These are phyloP conservation scores for Podospora pseudoanserina DNA, from an alignment of 495 filamentous ascomycete genomes.

Conservation along the genomic window DNA sequence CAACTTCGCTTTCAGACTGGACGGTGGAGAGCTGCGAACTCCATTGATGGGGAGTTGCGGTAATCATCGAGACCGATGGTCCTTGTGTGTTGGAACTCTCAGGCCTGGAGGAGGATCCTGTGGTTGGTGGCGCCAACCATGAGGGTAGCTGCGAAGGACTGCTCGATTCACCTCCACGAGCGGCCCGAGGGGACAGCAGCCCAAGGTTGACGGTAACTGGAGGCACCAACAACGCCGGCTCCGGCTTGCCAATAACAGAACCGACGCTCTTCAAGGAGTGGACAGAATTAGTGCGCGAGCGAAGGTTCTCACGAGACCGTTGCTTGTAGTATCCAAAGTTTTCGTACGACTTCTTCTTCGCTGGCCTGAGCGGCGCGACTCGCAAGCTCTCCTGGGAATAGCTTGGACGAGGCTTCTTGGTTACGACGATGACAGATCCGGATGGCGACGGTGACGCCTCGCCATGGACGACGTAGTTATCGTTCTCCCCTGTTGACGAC, in stretches of 20 bases:
- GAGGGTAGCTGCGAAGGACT: background rate
- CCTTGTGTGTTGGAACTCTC: background rate
- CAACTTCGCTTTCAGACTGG: slow-evolving; percentile 58
- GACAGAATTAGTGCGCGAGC: slow-evolving; percentile 45
- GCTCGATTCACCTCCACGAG: slow-evolving; percentile 16
- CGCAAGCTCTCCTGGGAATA: slow-evolving; percentile 55
- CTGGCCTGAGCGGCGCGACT: slow-evolving; percentile 47
- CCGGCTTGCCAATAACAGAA: slow-evolving; percentile 42
- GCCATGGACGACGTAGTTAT: slow-evolving; percentile 48
- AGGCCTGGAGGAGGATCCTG: slow-evolving; percentile 14
- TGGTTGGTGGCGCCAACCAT: slow-evolving; percentile 16
- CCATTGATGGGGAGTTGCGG: slow-evolving; percentile 54
- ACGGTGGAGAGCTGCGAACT: slow-evolving; percentile 74
- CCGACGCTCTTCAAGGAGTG: slow-evolving; percentile 45
- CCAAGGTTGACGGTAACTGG: slow-evolving; percentile 28
- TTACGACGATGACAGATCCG: slow-evolving; percentile 31
- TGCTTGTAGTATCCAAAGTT: slow-evolving; percentile 46
- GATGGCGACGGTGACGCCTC: slow-evolving; percentile 39
- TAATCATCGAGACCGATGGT: slow-evolving; percentile 32
- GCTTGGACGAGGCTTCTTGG: slow-evolving; percentile 31
- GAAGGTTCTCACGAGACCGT: slow-evolving; percentile 46
- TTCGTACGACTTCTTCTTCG: slow-evolving; percentile 45
- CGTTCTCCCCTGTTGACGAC: slow-evolving; percentile 20
- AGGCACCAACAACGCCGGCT: slow-evolving; percentile 32
- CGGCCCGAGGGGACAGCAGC: slow-evolving; percentile 13